Evolutionary conservation across 108 stramenopile genomes (phyloP), one percentile per base, ranked within the genome.

Genomic region (Craspedostauros australis): DNA sequence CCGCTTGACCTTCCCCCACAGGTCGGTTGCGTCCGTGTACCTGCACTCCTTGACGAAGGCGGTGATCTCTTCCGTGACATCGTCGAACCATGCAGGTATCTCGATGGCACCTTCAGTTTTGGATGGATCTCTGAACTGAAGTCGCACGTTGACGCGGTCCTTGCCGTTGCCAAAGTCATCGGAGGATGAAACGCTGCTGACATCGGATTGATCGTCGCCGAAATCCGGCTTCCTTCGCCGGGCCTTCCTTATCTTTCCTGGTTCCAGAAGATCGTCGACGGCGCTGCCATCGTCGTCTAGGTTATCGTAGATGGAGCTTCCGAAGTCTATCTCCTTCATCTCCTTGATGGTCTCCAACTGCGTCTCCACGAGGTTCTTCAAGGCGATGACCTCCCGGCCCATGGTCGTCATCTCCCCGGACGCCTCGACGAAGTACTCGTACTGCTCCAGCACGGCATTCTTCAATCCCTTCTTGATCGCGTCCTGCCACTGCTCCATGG

Each of bases 391-490:
- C 51, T 91, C 88, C 46, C 76, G 46, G 26, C 88, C 88, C 88
- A 91, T 91, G 15, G 66, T 84, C 8, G 88, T 84, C 88, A 91
- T 91, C 77, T 91, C 84, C 40, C 73, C 68, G 0, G 82, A 84
- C 8, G 88, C 88, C 46, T 91, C 84, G 19, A 91, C 88, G 62
- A 91, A 91, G 67, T 86, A 91, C 54, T 86, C 84, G 54, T 91
- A 91, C 49, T 91, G 88, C 30, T 86, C 88, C 50, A 84, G 62
- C 15, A 91, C 84, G 7, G 88, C 88, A 8, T 75, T 83, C 33
- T 83, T 79, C 55, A 91, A 53, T 40, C 80, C 77, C 25, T 66
- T 68, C 58, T 91, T 91, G 54, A 91, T 84, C 18, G 70, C 66
- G 41, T 60, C 64, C 51, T 86, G 85, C 76, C 74, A 76, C 24